Evolutionary conservation across 768 basidiomycete genomes (phyloP).

Genomic region (Rubroboletus pulcherrimus): DNA sequence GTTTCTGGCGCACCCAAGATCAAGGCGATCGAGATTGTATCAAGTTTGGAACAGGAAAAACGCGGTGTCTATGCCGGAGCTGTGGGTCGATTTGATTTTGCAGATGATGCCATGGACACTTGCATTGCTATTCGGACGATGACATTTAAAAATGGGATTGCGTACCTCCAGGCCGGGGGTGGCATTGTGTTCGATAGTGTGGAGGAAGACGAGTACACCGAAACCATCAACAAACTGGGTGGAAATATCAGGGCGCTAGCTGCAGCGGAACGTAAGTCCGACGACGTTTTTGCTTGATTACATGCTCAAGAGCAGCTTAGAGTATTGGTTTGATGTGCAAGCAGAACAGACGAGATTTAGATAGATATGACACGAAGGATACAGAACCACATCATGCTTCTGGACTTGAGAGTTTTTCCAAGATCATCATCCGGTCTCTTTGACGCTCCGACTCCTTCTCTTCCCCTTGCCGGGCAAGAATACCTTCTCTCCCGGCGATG

Average conservation of each 20-base stretch:
- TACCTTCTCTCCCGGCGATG: constrained; percentile 79
- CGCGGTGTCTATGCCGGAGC: constrained; percentile 96
- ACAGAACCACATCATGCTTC: constrained; percentile 11
- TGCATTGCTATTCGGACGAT: constrained; percentile 99
- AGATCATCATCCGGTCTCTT: constrained; percentile 25
- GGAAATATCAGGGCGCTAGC: constrained; percentile 85
- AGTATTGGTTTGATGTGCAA: constrained; percentile 69
- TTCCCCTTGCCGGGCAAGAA: constrained; percentile 41
- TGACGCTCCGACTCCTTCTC: constrained; percentile 22
- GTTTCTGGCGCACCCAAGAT: constrained; percentile 99
- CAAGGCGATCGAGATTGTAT: constrained; percentile 93
- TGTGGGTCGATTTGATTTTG: constrained; percentile 97
- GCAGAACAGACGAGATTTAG: constrained; percentile 34
- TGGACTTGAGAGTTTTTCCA: constrained; percentile 22
- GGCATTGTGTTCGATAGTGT: constrained; percentile 97
- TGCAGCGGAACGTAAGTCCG: constrained; percentile 76
- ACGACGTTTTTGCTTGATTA: neutral
- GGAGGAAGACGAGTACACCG: constrained; percentile 95
- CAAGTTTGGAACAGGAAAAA: constrained; percentile 79
- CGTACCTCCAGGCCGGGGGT: constrained; percentile 93
- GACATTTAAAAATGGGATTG: constrained; percentile 90
- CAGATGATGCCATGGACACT: constrained; percentile 91
- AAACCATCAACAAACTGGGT: constrained; percentile 92
- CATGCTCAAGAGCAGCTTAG: constrained; percentile 37
- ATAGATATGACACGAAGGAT: constrained; percentile 17